phyloP scores from a whole-genome alignment of 192 early-diverging fungal genomes.

The Coemansia sp. region DNA sequence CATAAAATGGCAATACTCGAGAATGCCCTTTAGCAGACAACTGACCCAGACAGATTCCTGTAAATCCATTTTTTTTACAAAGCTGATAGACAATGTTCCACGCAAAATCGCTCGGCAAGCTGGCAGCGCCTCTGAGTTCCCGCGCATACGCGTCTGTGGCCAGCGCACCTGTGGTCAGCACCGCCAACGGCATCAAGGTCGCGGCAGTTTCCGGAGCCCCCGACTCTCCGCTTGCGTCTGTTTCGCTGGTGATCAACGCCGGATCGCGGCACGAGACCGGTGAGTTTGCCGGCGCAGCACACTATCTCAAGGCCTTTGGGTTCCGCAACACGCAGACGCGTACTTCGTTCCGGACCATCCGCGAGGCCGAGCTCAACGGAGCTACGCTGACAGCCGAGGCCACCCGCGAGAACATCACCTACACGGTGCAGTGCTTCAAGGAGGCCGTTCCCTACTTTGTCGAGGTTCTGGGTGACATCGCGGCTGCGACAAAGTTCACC shows the following conservation, averaged over 20 bases:
- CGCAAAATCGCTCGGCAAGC: slow-evolving; percentile 20
- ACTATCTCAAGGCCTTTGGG: slow-evolving; percentile 86
- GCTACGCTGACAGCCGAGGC: slow-evolving; percentile 78
- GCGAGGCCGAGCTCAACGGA: slow-evolving; percentile 90
- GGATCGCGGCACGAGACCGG: slow-evolving; percentile 83
- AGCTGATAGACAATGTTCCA: slow-evolving; percentile 18
- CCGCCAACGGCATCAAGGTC: slow-evolving; percentile 49
- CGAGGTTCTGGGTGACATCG: slow-evolving; percentile 76
- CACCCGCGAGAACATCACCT: slow-evolving; percentile 78
- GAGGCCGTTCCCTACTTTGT: slow-evolving; percentile 84
- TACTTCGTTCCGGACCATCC: slow-evolving; percentile 81
- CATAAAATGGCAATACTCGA: not conserved
- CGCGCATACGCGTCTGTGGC: slow-evolving; percentile 48
- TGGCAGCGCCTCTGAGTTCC: slow-evolving; percentile 8
- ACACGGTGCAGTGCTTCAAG: slow-evolving; percentile 87
- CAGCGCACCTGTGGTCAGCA: slow-evolving; percentile 22
- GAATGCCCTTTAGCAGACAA: too few species aligned
- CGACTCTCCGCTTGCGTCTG: slow-evolving; percentile 64
- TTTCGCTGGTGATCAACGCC: slow-evolving; percentile 86
- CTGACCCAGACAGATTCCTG: not conserved
- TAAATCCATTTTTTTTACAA: not conserved
- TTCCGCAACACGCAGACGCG: slow-evolving; percentile 83
- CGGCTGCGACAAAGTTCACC: slow-evolving; percentile 77
- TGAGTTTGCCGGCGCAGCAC: slow-evolving; percentile 77
- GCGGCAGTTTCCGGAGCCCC: slow-evolving; percentile 18